phyloP scores from a whole-genome alignment of 2,329 filamentous ascomycete species.

The Scedosporium apiospermum region DNA sequence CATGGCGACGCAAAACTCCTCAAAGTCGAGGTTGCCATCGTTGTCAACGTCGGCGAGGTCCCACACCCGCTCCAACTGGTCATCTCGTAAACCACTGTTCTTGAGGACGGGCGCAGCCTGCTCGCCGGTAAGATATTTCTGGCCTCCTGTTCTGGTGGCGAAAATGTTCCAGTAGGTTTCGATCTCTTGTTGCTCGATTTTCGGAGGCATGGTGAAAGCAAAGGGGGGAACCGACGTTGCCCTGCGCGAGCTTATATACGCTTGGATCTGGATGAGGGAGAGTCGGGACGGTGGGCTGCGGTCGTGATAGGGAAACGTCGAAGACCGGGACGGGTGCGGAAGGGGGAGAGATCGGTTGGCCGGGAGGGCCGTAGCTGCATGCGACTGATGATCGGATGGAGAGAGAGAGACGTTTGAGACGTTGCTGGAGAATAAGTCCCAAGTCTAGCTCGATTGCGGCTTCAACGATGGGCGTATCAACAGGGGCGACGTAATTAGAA shows the following conservation, averaged over 20 bases:
- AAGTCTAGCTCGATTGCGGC: neutral
- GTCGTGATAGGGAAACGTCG: neutral
- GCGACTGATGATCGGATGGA: neutral
- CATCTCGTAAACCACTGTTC: conserved; percentile 52
- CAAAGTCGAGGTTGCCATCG: conserved; percentile 95
- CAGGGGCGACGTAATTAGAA: conserved; percentile 1
- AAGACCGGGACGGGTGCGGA: neutral
- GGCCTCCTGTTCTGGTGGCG: conserved; percentile 47
- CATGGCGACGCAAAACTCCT: conserved; percentile 99
- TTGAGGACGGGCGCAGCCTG: conserved; percentile 53
- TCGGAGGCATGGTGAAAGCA: conserved; percentile 39
- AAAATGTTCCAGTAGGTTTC: conserved; percentile 61
- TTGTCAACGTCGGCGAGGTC: conserved; percentile 95
- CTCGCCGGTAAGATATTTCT: conserved; percentile 50
- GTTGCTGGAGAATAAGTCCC: neutral
- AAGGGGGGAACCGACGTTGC: neutral
- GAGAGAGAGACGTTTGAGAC: neutral
- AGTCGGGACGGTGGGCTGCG: neutral
- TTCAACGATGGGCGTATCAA: neutral
- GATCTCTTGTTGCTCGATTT: conserved; percentile 53
- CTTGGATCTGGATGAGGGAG: neutral
- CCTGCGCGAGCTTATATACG: neutral
- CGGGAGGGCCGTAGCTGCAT: neutral
- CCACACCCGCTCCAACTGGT: conserved; percentile 94
- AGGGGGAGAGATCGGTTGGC: neutral